Evolutionary conservation across 2,329 filamentous ascomycete genomes (phyloP), one percentile per base, ranked within the genome.

Genomic region (Triangularia setosa): DNA sequence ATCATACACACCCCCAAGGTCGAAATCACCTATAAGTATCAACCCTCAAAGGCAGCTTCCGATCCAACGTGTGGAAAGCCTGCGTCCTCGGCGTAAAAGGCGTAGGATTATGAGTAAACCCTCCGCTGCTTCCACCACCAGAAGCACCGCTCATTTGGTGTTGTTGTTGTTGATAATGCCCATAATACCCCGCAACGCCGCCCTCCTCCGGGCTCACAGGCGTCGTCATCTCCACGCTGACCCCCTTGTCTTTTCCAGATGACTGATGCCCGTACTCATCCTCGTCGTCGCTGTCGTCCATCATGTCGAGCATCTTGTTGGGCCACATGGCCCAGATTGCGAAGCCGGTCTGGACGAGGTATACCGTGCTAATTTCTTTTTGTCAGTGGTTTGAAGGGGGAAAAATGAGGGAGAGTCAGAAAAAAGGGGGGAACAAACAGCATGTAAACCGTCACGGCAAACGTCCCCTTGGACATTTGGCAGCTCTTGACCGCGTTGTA

Each of bases 41-140:
- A 48, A 48, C 69, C 60, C 83, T 78, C 57, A 86, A 72, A 2
- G 86, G 85, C 64, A 87, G 73, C 70, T 84, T 83, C 63, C 85
- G 77, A 67, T 88, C 84, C 57, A 89, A 77, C 12, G 83, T 82
- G 71, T 90, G 82, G 73, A 91, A 91, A 1, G 88, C 89, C 73
- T 85, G 81, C 16, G 89, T 90, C 68, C 89, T 76, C 5, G 88
- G 88, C 6, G 88, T 90, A 68, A 83, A 90, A 0, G 85, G 84
- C 68, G 79, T 69, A 52, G 71, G 61, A 23, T 54, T 60, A 23
- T 24, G 58, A 14, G 23, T 40, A 6, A 64, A 65, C 18, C 53
- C 69, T 52, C 23, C 21, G 6, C 40, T 8, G 40, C 40, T 21
- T 21, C 40, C n/a, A 5, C 40, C 40, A 6, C n/a, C 40, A 18